phyloP scores from a whole-genome alignment of 169 alveolate genomes.

The Cryptosporidium felis region DNA sequence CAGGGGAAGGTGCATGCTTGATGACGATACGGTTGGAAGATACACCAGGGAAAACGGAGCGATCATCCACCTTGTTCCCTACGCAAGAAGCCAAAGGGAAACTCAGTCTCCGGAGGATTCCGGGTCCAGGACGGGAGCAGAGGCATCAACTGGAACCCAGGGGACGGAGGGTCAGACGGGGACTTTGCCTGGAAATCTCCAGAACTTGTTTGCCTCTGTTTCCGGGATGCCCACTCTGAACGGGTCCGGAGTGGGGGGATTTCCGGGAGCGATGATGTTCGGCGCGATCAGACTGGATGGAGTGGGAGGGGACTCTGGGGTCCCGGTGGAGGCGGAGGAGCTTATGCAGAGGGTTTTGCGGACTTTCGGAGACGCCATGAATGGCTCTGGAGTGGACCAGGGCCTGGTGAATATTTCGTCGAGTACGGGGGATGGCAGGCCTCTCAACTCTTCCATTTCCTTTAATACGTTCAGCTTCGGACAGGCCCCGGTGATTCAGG shows the following conservation, averaged over 20 bases:
- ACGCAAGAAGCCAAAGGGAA: slow-evolving; percentile 16
- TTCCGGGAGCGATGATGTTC: slow-evolving; percentile 72
- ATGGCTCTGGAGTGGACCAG: neutral
- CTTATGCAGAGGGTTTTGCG: slow-evolving; percentile 61
- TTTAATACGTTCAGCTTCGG: neutral
- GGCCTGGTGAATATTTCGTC: neutral
- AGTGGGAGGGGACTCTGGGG: slow-evolving; percentile 19
- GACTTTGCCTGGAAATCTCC: neutral
- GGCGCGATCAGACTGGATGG: slow-evolving; percentile 62
- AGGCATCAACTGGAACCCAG: neutral
- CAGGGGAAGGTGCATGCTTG: slow-evolving; percentile 67
- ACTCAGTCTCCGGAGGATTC: neutral
- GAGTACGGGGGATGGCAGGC: neutral
- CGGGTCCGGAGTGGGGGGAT: slow-evolving; percentile 11
- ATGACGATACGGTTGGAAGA: slow-evolving; percentile 36
- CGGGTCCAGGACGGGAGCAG: neutral
- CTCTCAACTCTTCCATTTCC: neutral
- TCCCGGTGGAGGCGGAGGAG: slow-evolving; percentile 54
- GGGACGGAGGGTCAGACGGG: neutral
- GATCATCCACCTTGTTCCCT: slow-evolving; percentile 57
- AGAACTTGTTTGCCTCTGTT: neutral
- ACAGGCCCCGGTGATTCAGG: slow-evolving; percentile 2
- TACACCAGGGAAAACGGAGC: slow-evolving; percentile 42
- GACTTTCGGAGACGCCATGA: slow-evolving; percentile 52
- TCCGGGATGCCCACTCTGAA: neutral